These are phyloP conservation scores for Phytophthora fragariaefolia DNA, from an alignment of 352 stramenopile species.

Conservation along the genomic window DNA sequence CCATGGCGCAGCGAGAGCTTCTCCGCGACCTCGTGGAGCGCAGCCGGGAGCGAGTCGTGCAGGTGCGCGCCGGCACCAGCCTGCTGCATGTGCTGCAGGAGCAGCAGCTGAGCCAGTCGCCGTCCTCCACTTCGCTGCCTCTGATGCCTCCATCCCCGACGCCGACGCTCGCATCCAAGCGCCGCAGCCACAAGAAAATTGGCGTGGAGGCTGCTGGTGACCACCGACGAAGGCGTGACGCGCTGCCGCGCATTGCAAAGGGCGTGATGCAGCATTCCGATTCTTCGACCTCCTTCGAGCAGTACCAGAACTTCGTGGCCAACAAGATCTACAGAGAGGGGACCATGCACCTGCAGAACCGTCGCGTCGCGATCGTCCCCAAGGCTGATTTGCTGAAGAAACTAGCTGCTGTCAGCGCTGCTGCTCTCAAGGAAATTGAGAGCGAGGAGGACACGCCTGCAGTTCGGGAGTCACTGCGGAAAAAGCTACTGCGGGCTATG, in stretches of 20 bases:
- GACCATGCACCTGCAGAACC: slow-evolving; percentile 47
- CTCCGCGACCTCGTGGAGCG: slow-evolving; percentile 68
- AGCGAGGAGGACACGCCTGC: slow-evolving; percentile 1
- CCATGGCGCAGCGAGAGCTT: slow-evolving; percentile 50
- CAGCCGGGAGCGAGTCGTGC: slow-evolving; percentile 60
- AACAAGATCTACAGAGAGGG: slow-evolving; percentile 49
- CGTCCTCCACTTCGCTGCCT: slow-evolving; percentile 20
- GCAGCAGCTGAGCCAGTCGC: slow-evolving; percentile 4
- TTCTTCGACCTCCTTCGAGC: slow-evolving; percentile 33
- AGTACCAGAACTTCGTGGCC: slow-evolving; percentile 57
- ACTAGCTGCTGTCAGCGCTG: slow-evolving; percentile 31
- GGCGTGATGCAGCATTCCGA: slow-evolving; percentile 14
- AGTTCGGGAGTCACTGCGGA: slow-evolving; percentile 18
- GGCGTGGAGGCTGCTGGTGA: neutral
- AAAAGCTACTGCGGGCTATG: slow-evolving; percentile 39
- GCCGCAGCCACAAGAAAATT: neutral
- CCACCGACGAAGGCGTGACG: slow-evolving; percentile 4
- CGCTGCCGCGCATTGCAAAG: slow-evolving; percentile 14
- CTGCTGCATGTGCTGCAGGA: slow-evolving; percentile 48
- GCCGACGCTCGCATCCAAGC: slow-evolving; percentile 8
- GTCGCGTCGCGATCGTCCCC: slow-evolving; percentile 45
- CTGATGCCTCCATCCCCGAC: slow-evolving; percentile 19
- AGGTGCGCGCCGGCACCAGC: slow-evolving; percentile 60
- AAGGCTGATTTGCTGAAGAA: slow-evolving; percentile 45
- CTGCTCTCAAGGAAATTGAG: slow-evolving; percentile 25